Base-by-base conservation (phyloP, 306 rosid species). In the Begonia fuchsioides region DNA sequence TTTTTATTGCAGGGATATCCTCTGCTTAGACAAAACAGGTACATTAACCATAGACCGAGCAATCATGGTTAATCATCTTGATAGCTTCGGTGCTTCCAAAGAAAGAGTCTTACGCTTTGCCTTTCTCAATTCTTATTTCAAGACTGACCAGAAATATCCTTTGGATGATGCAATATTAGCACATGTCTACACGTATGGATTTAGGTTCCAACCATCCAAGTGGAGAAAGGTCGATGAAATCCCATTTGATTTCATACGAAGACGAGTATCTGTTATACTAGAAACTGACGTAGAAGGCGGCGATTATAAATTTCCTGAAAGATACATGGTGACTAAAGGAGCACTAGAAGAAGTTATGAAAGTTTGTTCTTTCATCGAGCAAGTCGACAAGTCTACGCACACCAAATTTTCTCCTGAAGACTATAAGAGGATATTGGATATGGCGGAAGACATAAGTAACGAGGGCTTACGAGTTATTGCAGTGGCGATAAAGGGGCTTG, bases 21-120 rank as follows among this genome's bases (percentile, higher is more conserved):
- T 85, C 32, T 85, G 95, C 68, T 72, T 85, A 35, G 95, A 80
- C 75, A 85, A 85, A 72, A 85, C 95, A 43, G 93, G 95, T 9
- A 77, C 93, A 10, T 83, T 85, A 38, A 85, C 93, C 52, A 80
- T 85, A 87, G 75, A 85, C 65, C 69, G 53, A 55, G 87, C 95
- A 15, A 75, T 85, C 26, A 56, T 85, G 87, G 84, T 74, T 59
- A 61, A 59, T 65, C 67, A 72, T 64, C 60, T 73, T 9, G 93
- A 78, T 50, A 11, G 71, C 59, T 12, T 43, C 46, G 87, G 87
- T 17, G 35, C 62, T 57, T 44, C 67, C 32, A 82, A 62, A 54
- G 87, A 80, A 62, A 73, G 66, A 49, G 82, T 85, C 40, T 60
- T 80, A 15, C 80, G 61, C 55, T 85, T 58, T 51, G 95, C 84